Conservation (phyloP, 1,139 yeast species). For the Zygoascus hellenicus region DNA sequence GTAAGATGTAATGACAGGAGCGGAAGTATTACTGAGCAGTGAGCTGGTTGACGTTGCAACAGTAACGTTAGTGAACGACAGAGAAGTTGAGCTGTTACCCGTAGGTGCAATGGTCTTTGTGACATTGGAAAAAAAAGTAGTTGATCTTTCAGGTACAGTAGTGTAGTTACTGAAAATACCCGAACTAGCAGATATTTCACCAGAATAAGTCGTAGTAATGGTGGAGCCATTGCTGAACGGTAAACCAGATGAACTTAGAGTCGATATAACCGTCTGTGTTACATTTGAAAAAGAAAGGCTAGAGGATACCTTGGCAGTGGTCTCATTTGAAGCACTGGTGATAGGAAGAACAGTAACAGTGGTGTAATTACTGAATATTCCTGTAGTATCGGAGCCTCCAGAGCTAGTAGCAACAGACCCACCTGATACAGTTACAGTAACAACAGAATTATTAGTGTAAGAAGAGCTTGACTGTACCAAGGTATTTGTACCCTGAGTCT, state of each 20-base stretch:
- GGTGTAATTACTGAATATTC: background rate
- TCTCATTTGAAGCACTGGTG: background rate
- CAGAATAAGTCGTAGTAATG: conserved; percentile 1
- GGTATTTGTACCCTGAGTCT: conserved; percentile 4
- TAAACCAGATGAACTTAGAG: background rate
- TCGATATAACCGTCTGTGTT: background rate
- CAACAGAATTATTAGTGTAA: background rate
- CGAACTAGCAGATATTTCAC: background rate
- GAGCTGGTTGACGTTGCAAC: background rate
- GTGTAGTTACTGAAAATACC: conserved; percentile 1
- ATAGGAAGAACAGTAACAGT: background rate
- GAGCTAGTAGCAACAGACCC: background rate
- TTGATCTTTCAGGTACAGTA: background rate
- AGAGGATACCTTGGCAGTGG: conserved; percentile 7
- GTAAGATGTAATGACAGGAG: background rate
- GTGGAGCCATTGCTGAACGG: background rate
- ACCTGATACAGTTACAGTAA: conserved; percentile 1
- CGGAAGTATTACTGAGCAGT: background rate
- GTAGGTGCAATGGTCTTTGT: background rate
- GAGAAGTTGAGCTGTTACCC: background rate
- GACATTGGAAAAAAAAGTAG: background rate
- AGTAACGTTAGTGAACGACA: background rate
- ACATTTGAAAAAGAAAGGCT: background rate
- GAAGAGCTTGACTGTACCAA: conserved; percentile 3
- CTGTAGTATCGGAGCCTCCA: background rate